phyloP scores from a whole-genome alignment of 768 basidiomycete species.

The Termitomyces bulborhizus region DNA sequence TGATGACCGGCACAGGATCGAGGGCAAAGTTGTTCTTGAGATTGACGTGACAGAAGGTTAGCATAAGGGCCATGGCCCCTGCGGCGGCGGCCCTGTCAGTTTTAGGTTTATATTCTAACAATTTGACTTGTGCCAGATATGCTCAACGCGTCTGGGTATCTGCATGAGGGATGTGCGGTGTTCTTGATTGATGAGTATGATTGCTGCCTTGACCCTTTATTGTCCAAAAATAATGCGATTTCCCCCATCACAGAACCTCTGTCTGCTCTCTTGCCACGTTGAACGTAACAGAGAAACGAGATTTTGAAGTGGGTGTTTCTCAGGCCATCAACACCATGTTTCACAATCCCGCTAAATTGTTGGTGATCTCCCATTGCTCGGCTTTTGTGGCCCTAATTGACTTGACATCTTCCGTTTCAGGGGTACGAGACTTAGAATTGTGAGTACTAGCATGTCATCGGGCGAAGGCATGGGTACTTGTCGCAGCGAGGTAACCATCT shows the following conservation, averaged over 20 bases:
- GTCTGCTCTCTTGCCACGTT: slow-evolving; percentile 30
- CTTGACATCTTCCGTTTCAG: slow-evolving; percentile 17
- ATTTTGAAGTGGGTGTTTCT: slow-evolving; percentile 30
- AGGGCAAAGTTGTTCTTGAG: slow-evolving; percentile 34
- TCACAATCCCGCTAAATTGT: slow-evolving; percentile 35
- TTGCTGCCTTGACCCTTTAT: not conserved
- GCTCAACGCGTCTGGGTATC: slow-evolving; percentile 27
- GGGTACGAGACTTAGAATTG: slow-evolving; percentile 35
- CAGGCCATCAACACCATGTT: slow-evolving; percentile 40
- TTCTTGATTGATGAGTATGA: slow-evolving; percentile 44
- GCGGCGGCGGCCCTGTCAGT: not conserved
- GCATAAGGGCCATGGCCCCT: not conserved
- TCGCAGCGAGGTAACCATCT: slow-evolving; percentile 32
- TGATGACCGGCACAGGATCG: slow-evolving; percentile 28
- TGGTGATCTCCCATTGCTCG: slow-evolving; percentile 5
- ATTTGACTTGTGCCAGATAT: slow-evolving; percentile 29
- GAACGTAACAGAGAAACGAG: slow-evolving; percentile 24
- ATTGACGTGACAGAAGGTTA: slow-evolving; percentile 39
- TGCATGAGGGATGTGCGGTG: slow-evolving; percentile 36
- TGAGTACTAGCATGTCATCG: slow-evolving; percentile 29
- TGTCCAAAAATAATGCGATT: not conserved
- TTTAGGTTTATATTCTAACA: not conserved
- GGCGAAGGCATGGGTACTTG: slow-evolving; percentile 24
- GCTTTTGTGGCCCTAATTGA: not conserved
- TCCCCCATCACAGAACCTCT: slow-evolving; percentile 27